Evolutionary conservation across 495 filamentous ascomycete species (phyloP).

Genomic region (Oleoguttula mirabilis): DNA sequence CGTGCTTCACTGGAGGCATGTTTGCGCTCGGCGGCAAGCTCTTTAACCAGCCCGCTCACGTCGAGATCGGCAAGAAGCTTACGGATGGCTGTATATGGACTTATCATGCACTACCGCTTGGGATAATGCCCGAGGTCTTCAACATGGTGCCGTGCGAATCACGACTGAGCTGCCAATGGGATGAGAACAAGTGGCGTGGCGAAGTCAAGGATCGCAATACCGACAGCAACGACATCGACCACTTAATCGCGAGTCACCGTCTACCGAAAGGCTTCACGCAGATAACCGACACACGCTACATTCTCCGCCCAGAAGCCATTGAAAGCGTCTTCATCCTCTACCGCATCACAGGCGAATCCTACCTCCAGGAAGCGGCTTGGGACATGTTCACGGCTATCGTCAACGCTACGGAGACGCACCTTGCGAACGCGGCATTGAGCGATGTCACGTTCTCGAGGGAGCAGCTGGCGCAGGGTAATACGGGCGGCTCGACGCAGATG

Average conservation of each 20-base stretch:
- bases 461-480: conserved; percentile 7
- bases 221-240: conserved; percentile 8
- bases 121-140: conserved; percentile 56
- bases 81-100: conserved; percentile 93
- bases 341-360: conserved; percentile 56
- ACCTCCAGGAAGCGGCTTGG: conserved; percentile 61
- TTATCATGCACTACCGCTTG: conserved; percentile 66
- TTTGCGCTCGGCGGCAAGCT: conserved; percentile 46
- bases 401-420: conserved; percentile 25
- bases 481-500: conserved; percentile 11
- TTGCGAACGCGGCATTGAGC: conserved; percentile 27
- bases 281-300: conserved; percentile 39
- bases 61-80: conserved; percentile 46
- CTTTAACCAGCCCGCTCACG: conserved; percentile 42
- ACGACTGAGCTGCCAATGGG: conserved; percentile 39
- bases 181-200: conserved; percentile 39
- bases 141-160: conserved; percentile 39
- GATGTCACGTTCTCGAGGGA: conserved; percentile 24
- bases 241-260: conserved; percentile 9
- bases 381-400: conserved; percentile 57
- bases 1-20: conserved; percentile 51
- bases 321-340: conserved; percentile 59
- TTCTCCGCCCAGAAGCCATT: conserved; percentile 45
- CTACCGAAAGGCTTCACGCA: conserved; percentile 23
- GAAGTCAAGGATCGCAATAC: conserved; percentile 22